These are phyloP conservation scores for Nissolia schottii DNA, from an alignment of 306 rosid species.

Conservation along the genomic window DNA sequence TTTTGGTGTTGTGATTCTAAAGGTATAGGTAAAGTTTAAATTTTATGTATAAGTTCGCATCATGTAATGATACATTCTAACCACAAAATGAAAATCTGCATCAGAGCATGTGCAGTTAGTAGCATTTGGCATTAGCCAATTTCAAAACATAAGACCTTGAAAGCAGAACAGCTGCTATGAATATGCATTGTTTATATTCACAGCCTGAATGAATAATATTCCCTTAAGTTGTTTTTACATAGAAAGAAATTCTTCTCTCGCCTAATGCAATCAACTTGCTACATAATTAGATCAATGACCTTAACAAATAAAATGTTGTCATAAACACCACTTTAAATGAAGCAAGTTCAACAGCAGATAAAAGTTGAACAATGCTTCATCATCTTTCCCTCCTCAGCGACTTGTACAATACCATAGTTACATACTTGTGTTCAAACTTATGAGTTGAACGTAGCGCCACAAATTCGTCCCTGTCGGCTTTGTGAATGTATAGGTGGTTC, in stretches of 20 bases:
- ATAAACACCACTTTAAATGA: conserved; percentile 3
- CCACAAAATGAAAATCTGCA: not conserved
- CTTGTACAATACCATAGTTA: conserved; percentile 55
- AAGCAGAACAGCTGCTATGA: conserved; percentile 1
- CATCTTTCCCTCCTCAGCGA: conserved; percentile 34
- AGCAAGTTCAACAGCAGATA: not conserved
- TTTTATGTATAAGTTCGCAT: no score
- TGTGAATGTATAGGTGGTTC: conserved; percentile 68
- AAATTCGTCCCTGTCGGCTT: conserved; percentile 41
- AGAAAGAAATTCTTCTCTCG: conserved; percentile 5
- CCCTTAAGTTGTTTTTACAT: conserved; percentile 17
- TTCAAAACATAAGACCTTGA: not conserved
- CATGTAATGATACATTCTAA: no score
- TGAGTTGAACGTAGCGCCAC: conserved; percentile 59
- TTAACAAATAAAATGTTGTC: conserved; percentile 15
- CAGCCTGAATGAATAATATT: conserved; percentile 14
- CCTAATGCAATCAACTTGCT: conserved; percentile 17
- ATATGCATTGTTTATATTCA: not conserved
- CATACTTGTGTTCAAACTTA: conserved; percentile 53
- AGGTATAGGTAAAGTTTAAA: no score
- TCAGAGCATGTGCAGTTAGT: not conserved
- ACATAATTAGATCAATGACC: not conserved
- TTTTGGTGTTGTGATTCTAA: no score
- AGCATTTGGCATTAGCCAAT: no score
- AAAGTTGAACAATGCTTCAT: conserved; percentile 9